Percentiles rank a stretch among this genome's conserved stretches.
Conservation (phyloP, 352 stramenopile genomes). For the Globisporangium uncinulatum region DNA sequence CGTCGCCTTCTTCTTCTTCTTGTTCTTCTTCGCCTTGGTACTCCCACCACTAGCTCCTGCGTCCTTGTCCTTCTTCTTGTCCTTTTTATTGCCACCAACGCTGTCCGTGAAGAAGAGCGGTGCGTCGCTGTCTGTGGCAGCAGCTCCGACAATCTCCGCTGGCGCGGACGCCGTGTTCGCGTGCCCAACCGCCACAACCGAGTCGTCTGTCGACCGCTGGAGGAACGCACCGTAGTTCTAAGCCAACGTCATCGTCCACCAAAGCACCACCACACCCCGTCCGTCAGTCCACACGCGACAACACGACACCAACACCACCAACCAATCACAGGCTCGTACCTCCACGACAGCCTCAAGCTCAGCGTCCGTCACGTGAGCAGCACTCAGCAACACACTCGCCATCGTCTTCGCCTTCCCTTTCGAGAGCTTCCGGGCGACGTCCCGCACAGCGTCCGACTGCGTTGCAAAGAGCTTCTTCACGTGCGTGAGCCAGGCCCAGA, state of each 20-base stretch:
- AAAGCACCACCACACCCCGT: neutral
- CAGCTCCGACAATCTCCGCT: conserved; percentile 4
- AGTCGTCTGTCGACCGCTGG: conserved; percentile 18
- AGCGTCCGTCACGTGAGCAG: conserved; percentile 29
- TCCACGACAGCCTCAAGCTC: conserved; percentile 36
- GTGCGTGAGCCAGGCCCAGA: conserved; percentile 39
- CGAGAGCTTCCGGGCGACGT: conserved; percentile 24
- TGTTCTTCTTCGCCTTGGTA: conserved; percentile 1
- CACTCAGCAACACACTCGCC: conserved; percentile 43
- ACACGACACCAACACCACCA: neutral
- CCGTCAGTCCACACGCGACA: neutral
- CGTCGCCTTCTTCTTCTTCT: conserved; percentile 1
- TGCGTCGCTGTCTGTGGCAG: conserved; percentile 5
- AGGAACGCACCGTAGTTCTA: conserved; percentile 47
- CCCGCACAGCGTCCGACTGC: conserved; percentile 15
- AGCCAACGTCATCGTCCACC: conserved; percentile 5
- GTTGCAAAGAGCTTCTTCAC: conserved; percentile 26
- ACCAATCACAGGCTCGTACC: conserved; percentile 17
- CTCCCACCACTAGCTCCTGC: conserved; percentile 4
- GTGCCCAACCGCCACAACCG: conserved; percentile 7
- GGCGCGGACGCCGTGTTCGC: neutral
- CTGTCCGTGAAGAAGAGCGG: conserved; percentile 58
- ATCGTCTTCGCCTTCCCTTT: conserved; percentile 30
- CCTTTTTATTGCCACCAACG: conserved; percentile 34
- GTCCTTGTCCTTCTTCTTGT: conserved; percentile 27